Evolutionary conservation across 1,284 basidiomycete species (phyloP), one percentile per base, ranked within the genome.

Genomic region (Trichosporon sp.): DNA sequence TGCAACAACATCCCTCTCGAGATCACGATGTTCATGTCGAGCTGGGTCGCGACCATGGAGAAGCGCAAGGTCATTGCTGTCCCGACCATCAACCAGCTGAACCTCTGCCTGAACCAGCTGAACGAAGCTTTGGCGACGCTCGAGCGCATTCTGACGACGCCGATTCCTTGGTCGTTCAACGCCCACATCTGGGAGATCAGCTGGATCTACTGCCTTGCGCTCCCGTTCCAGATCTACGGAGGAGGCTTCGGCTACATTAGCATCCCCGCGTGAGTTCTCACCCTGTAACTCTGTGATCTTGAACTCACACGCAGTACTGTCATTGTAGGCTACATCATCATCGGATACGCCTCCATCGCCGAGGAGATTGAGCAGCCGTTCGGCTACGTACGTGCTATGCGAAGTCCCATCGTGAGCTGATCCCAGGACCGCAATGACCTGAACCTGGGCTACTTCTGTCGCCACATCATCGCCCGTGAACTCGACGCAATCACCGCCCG

Each of bases 121-220:
- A 88, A 89, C 2, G 90, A 92, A 68, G 87, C 89, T 16, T 83
- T 92, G 56, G 90, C 90, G 6, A 89, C 89, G 4, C 85, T 92
- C 2, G 91, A 93, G 78, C 86, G 91, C 59, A 91, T 92, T 74
- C 84, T 92, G 12, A 92, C 91, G 0, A 92, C 91, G 0, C 91
- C 91, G 0, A 91, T 93, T 64, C 91, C 91, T 1, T 92, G 91
- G 84, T 91, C 89, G 86, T 92, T 82, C 74, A 75, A 82, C 89
- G 81, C 81, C 10, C 81, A 82, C 71, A 84, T 84, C 66, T 82
- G 81, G 78, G 77, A 79, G 56, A 79, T 83, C 32, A 78, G 77
- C 4, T 82, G 77, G 77, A 76, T 83, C 4, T 84, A 84, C 73
- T 79, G 80, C 68, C 71, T 84, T 31, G 72, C 81, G 8, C 73